These are phyloP conservation scores for Pelargonium fulgidum DNA, from an alignment of 441 rosid species.

Conservation along the genomic window DNA sequence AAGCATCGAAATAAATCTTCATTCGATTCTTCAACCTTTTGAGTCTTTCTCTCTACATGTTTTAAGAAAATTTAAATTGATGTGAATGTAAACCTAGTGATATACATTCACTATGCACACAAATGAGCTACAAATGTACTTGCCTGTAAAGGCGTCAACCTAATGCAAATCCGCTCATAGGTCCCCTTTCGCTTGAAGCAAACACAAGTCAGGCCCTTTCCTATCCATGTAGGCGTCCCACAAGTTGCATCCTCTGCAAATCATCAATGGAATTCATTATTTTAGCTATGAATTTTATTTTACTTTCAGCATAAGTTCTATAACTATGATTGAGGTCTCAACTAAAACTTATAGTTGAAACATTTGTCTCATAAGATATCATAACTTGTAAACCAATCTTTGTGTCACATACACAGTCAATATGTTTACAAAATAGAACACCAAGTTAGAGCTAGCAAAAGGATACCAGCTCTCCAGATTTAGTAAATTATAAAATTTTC, in stretches of 20 bases:
- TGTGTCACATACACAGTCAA: too few relatives aligned
- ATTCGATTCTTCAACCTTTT: slow-evolving; percentile 23
- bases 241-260: slow-evolving; percentile 21
- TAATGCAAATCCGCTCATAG: slow-evolving; percentile 20
- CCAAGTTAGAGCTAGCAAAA: too few relatives aligned
- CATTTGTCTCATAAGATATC: not conserved
- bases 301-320: not conserved
- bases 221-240: slow-evolving; percentile 23
- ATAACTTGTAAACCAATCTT: too few relatives aligned
- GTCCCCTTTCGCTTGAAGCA: slow-evolving; percentile 24
- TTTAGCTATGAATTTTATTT: not conserved
- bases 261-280: not conserved
- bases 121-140: slow-evolving; percentile 6
- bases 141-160: slow-evolving; percentile 23
- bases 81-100: not conserved
- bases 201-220: slow-evolving; percentile 26
- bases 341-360: not conserved
- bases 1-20: slow-evolving; percentile 22
- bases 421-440: too few relatives aligned
- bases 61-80: not conserved
- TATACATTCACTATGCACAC: too few relatives aligned
- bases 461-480: too few relatives aligned
- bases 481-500: too few relatives aligned
- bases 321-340: not conserved
- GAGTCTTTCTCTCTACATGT: slow-evolving; percentile 21